These are phyloP conservation scores for Cladosporium cucumerinum DNA, from an alignment of 2,329 filamentous ascomycete genomes.

Conservation along the genomic window DNA sequence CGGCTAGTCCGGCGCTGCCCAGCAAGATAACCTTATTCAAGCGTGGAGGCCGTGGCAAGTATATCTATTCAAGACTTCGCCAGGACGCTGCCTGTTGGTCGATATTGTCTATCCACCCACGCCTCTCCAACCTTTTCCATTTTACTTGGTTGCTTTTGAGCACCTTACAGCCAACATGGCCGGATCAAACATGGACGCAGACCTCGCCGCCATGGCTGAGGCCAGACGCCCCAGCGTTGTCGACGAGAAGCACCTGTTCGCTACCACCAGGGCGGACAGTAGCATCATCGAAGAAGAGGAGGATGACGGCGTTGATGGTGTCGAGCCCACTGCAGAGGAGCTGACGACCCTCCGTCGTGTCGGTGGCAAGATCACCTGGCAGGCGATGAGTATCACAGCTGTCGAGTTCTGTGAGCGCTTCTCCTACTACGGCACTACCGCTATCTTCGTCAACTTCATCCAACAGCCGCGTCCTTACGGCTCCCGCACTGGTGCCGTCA, in stretches of 20 bases:
- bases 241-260: constrained; percentile 15
- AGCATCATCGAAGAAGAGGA: constrained; percentile 14
- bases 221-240: constrained; percentile 24
- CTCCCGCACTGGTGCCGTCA: constrained; percentile 39
- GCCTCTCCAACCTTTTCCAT: background rate
- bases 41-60: constrained; percentile 6
- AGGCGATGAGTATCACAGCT: constrained; percentile 46
- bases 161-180: constrained; percentile 10
- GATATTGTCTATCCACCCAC: background rate
- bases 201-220: constrained; percentile 24
- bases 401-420: constrained; percentile 50
- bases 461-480: constrained; percentile 30
- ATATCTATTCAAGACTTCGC: constrained; percentile 6
- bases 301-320: constrained; percentile 14
- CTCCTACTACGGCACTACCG: constrained; percentile 44
- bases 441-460: constrained; percentile 51
- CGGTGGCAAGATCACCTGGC: constrained; percentile 45
- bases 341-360: constrained; percentile 43
- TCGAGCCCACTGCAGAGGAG: constrained; percentile 43
- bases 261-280: constrained; percentile 17
- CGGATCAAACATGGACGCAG: constrained; percentile 12
- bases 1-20: background rate
- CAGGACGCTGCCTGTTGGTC: background rate
- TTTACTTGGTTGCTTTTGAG: constrained; percentile 1
- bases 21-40: constrained; percentile 12